phyloP scores from a whole-genome alignment of 1,139 yeast genomes.

The Kurtzmaniella quercitrusa region DNA sequence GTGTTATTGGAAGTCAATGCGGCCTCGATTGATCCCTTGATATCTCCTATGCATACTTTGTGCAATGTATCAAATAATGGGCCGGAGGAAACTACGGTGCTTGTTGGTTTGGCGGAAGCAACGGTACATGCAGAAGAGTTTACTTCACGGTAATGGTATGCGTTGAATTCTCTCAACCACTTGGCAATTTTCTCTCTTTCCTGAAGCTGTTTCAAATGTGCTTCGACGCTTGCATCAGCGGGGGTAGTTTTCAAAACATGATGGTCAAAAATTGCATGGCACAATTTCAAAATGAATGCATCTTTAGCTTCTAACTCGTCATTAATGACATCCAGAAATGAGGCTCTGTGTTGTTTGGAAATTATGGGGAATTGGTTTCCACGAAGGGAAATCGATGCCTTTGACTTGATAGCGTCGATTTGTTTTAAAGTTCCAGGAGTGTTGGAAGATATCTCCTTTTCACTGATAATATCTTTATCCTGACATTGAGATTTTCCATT shows the following conservation, averaged over 20 bases:
- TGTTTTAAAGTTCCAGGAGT: background rate
- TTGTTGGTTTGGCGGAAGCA: no score
- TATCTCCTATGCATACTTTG: conserved; percentile 51
- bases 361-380: conserved; percentile 9
- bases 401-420: background rate
- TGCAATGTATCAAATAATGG: conserved; percentile 49
- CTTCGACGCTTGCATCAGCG: conserved; percentile 19
- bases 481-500: background rate
- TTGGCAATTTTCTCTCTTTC: conserved; percentile 43
- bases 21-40: conserved; percentile 55
- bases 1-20: conserved; percentile 58
- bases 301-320: conserved; percentile 8
- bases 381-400: conserved; percentile 1
- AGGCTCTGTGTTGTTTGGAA: conserved; percentile 1
- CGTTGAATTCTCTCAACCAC: conserved; percentile 30
- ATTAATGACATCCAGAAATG: conserved; percentile 7
- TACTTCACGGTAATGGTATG: conserved; percentile 7
- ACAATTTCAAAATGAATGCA: conserved; percentile 36
- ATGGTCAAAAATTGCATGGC: conserved; percentile 57
- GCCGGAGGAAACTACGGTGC: conserved; percentile 24
- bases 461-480: background rate
- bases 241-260: conserved; percentile 14
- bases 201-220: conserved; percentile 16
- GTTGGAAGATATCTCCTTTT: background rate
- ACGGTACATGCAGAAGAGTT: no score